Evolutionary conservation across 495 filamentous ascomycete genomes (phyloP).

Genomic region (Lentithecium fluviatile): DNA sequence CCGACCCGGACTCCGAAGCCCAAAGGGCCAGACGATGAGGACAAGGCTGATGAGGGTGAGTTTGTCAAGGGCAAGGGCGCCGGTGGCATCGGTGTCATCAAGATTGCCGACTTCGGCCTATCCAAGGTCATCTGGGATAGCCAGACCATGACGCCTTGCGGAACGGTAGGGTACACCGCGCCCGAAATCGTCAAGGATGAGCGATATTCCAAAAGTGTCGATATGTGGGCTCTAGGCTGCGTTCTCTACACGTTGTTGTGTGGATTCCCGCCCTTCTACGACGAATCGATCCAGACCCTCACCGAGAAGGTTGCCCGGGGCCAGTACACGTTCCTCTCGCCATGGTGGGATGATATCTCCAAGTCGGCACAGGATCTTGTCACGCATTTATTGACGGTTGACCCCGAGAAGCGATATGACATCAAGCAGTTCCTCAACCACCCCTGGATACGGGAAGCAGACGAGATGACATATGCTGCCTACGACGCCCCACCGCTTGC

Average conservation of each 20-base stretch:
- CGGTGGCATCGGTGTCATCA: constrained; percentile 93
- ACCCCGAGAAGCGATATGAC: constrained; percentile 85
- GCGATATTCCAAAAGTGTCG: constrained; percentile 95
- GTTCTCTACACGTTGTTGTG: constrained; percentile 96
- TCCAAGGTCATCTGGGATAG: constrained; percentile 98
- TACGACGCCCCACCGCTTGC: constrained; percentile 74
- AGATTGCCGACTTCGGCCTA: constrained; percentile 96
- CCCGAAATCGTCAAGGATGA: constrained; percentile 99
- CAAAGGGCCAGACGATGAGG: constrained; percentile 81
- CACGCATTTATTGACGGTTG: constrained; percentile 87
- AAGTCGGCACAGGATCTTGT: constrained; percentile 93
- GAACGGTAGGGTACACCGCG: constrained; percentile 97
- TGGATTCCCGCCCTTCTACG: constrained; percentile 97
- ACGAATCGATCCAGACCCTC: constrained; percentile 94
- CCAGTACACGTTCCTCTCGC: constrained; percentile 96
- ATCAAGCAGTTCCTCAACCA: constrained; percentile 87
- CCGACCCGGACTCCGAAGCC: constrained; percentile 79
- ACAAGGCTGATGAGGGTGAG: constrained; percentile 96
- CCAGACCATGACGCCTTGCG: constrained; percentile 98
- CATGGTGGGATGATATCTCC: constrained; percentile 99
- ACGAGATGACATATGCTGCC: constrained; percentile 75
- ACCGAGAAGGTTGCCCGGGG: constrained; percentile 97
- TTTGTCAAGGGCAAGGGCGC: constrained; percentile 78
- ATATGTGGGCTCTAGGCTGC: constrained; percentile 98
- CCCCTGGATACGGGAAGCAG: constrained; percentile 79